Evolutionary conservation across 805 yeast genomes (phyloP), one percentile per base, ranked within the genome.

Genomic region (Zygosaccharomyces bailii): DNA sequence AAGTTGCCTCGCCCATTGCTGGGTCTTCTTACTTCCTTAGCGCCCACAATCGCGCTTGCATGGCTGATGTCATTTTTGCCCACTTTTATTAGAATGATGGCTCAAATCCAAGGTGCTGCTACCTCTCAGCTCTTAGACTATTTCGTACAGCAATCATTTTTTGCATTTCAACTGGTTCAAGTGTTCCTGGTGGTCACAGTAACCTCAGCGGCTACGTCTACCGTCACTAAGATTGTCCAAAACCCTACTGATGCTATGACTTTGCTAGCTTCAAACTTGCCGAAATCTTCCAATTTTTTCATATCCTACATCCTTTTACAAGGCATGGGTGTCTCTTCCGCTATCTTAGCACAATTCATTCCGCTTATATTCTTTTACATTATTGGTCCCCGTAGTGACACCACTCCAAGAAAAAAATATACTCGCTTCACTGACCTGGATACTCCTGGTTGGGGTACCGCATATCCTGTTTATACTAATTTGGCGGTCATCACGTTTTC

Each of bases 401-500:
- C 59, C 5, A 81, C 91, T 2, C 78, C 82, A 25, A 73, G 91
- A 61, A 81, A 82, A 69, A 82, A 81, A 60, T 81, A 75, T 75
- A 64, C 51, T 8, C 73, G 91, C 60, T 85, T 78, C 63, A 66
- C 70, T 16, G 69, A 66, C 2, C 68, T 85, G 49, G 74, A 79
- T 7, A 48, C 75, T 2, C 70, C 76, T 60, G 64, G 71, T 8
- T 85, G 88, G 86, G 95, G 95, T 46, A 83, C 91, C 0, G 67
- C 76, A 4, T 85, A 82, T 71, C 93, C 95, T n/a, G 71, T 79
- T 3, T 84, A 81, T 61, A 78, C 86, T 48, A 82, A 79, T 60
- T 74, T 85, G 65, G 82, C 82, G 3, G 82, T 82, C 49, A 84
- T 85, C 46, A 68, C 79, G 4, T 71, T 85, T 49, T 76, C 88